phyloP scores from a whole-genome alignment of 1,284 basidiomycete species.

The Tilletia walkeri region DNA sequence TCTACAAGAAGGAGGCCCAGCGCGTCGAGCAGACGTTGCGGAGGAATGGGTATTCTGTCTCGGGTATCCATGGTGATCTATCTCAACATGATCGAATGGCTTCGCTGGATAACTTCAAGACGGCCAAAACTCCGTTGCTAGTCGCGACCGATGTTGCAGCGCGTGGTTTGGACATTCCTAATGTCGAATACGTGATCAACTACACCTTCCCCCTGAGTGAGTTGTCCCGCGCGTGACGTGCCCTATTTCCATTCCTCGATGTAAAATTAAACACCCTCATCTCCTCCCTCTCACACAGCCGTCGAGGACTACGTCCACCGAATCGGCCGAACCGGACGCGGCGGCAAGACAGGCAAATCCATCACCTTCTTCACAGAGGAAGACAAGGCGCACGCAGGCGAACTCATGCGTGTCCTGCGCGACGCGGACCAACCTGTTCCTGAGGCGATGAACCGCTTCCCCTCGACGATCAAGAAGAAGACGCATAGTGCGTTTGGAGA shows the following conservation, averaged over 20 bases:
- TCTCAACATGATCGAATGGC: constrained; percentile 81
- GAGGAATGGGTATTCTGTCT: constrained; percentile 78
- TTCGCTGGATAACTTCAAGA: constrained; percentile 85
- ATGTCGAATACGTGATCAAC: constrained; percentile 70
- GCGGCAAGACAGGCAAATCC: constrained; percentile 83
- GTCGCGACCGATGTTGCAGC: constrained; percentile 98
- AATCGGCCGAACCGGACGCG: constrained; percentile 92
- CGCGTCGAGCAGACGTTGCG: constrained; percentile 79
- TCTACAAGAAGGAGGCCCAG: constrained; percentile 94
- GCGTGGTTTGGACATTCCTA: constrained; percentile 92
- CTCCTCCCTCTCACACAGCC: constrained; percentile 6
- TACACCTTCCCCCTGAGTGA: constrained; percentile 91
- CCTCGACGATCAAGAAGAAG: constrained; percentile 86
- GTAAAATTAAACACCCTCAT: neutral
- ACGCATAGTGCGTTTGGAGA: constrained; percentile 67
- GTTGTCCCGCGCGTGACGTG: neutral
- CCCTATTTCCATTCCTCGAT: neutral
- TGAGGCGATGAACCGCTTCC: constrained; percentile 80
- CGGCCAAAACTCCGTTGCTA: constrained; percentile 75
- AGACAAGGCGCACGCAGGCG: constrained; percentile 76
- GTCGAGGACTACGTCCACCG: constrained; percentile 84
- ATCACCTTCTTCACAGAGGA: constrained; percentile 84
- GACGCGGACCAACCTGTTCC: constrained; percentile 76
- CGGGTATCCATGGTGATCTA: constrained; percentile 88
- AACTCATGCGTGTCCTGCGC: constrained; percentile 83